A percentile compares a stretch with the other conserved stretches of the same genome.
Conservation (phyloP, 768 basidiomycete species). For the Trametes meyenii region DNA sequence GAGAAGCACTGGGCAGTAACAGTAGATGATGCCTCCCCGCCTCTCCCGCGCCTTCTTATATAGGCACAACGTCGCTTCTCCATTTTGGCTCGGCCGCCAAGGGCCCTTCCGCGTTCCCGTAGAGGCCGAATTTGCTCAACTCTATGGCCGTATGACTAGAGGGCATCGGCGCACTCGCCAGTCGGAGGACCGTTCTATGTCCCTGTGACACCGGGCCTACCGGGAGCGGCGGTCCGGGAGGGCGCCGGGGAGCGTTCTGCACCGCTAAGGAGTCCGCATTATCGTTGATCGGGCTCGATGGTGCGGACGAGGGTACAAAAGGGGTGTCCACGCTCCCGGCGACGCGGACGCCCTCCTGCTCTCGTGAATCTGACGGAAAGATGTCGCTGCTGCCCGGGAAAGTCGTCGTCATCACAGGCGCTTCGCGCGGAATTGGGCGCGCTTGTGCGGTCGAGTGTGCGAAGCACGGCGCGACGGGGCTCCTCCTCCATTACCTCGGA, state of each 20-base stretch:
- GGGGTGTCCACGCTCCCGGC: conserved; percentile 1
- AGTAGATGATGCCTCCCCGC: not conserved
- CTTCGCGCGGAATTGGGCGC: conserved; percentile 74
- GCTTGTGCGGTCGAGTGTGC: conserved; percentile 69
- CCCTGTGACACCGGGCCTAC: conserved; percentile 25
- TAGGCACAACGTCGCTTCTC: conserved; percentile 10
- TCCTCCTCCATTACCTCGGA: conserved; percentile 72
- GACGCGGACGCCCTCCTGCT: not conserved
- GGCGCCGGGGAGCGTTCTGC: not conserved
- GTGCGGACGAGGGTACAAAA: conserved; percentile 16
- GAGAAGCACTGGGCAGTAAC: not conserved
- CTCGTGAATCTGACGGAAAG: not conserved
- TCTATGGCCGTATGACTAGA: conserved; percentile 17
- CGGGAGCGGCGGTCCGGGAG: conserved; percentile 22
- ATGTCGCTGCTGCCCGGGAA: conserved; percentile 52
- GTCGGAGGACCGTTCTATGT: conserved; percentile 14
- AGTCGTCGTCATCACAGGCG: conserved; percentile 71
- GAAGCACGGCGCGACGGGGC: conserved; percentile 61
- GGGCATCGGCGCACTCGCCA: conserved; percentile 3
- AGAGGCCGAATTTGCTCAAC: not conserved
- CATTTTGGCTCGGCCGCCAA: conserved; percentile 7
- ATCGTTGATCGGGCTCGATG: not conserved
- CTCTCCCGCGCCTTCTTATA: conserved; percentile 4
- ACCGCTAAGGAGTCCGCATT: not conserved
- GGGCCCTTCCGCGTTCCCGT: conserved; percentile 4